A percentile compares a stretch with the other conserved stretches of the same genome.
These are phyloP conservation scores for Sapria himalayana DNA, from an alignment of 345 rosid genomes.

Conservation along the genomic window DNA sequence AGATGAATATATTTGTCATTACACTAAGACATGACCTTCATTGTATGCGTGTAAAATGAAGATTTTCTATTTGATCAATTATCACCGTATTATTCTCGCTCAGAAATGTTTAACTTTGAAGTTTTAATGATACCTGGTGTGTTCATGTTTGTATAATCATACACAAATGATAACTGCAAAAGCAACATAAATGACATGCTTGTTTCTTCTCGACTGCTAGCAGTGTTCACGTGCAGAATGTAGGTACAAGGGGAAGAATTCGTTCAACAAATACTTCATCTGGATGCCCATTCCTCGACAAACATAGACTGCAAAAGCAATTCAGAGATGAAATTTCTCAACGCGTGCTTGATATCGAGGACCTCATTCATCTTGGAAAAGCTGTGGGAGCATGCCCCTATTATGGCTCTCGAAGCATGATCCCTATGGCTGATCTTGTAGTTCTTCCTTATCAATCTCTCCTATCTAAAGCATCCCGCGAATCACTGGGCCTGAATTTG, in stretches of 20 bases:
- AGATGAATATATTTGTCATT: too few relatives aligned
- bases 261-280: slow-evolving; percentile 30
- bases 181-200: too few relatives aligned
- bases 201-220: slow-evolving; percentile 7
- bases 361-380: slow-evolving; percentile 59
- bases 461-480: slow-evolving; percentile 80
- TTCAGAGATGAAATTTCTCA: slow-evolving; percentile 33
- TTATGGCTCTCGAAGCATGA: slow-evolving; percentile 68
- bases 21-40: too few relatives aligned
- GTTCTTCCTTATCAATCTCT: slow-evolving; percentile 92
- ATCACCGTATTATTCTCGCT: too few relatives aligned
- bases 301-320: slow-evolving; percentile 36
- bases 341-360: slow-evolving; percentile 69
- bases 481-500: slow-evolving; percentile 66
- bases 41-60: too few relatives aligned
- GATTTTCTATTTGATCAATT: too few relatives aligned
- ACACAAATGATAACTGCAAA: too few relatives aligned
- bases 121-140: too few relatives aligned
- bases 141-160: too few relatives aligned
- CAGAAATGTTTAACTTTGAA: too few relatives aligned
- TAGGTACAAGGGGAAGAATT: slow-evolving; percentile 31
- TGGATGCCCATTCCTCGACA: slow-evolving; percentile 77
- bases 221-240: slow-evolving; percentile 20
- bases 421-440: slow-evolving; percentile 60
- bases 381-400: slow-evolving; percentile 67